phyloP scores from a whole-genome alignment of 768 basidiomycete genomes.

The Candolleomyces eurysporus region DNA sequence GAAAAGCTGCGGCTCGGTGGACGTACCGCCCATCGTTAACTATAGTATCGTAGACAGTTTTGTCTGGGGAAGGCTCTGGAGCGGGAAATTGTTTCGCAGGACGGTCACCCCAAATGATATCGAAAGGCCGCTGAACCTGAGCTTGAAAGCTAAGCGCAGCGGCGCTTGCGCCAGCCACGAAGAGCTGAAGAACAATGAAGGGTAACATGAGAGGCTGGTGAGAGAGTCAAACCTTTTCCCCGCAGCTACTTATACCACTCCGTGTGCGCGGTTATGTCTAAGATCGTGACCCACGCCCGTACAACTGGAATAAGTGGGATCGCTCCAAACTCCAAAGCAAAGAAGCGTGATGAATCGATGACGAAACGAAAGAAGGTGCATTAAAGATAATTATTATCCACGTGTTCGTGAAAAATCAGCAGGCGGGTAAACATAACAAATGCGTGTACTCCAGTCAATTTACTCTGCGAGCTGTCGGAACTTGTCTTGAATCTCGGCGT shows the following conservation, averaged over 20 bases:
- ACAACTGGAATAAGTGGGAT: not conserved
- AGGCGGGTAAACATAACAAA: not conserved
- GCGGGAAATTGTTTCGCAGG: constrained; percentile 3
- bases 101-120: constrained; percentile 1
- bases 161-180: constrained; percentile 1
- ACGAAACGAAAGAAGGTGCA: not conserved
- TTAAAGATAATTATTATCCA: constrained; percentile 2
- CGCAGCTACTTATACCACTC: no score
- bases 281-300: not conserved
- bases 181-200: constrained; percentile 1
- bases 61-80: constrained; percentile 2
- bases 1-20: not conserved
- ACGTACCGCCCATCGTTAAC: constrained; percentile 13
- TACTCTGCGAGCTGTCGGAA: constrained; percentile 86
- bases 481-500: constrained; percentile 88
- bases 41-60: constrained; percentile 14
- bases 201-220: not conserved
- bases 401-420: constrained; percentile 1
- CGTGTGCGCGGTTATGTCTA: no score
- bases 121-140: constrained; percentile 3
- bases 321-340: not conserved
- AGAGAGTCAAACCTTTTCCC: no score
- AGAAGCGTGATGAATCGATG: not conserved
- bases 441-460: constrained; percentile 9
- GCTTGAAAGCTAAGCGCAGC: constrained; percentile 5